A percentile compares a stretch with the other conserved stretches of the same genome.
phyloP scores from a whole-genome alignment of 257 asterid genomes.

The Hygrophila difformis region DNA sequence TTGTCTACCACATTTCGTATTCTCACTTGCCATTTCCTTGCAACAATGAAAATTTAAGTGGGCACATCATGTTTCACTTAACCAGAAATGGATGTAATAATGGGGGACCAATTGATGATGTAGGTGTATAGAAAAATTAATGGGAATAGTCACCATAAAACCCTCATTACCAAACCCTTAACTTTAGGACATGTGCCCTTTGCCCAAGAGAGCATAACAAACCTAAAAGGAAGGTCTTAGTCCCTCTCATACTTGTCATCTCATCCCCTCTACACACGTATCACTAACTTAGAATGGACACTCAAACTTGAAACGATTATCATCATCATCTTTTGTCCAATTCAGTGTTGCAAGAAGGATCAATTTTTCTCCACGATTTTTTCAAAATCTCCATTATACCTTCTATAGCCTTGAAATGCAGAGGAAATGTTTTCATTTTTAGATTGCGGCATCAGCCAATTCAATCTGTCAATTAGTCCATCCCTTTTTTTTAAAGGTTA shows the following conservation, averaged over 20 bases:
- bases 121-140: conserved; percentile 12
- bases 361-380: too few species aligned
- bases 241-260: conserved; percentile 34
- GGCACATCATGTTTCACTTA: conserved; percentile 22
- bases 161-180: conserved; percentile 24
- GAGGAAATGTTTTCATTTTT: too few species aligned
- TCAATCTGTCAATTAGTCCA: too few species aligned
- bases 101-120: conserved; percentile 21
- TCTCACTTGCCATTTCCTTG: conserved; percentile 31
- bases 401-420: too few species aligned
- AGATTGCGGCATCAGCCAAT: too few species aligned
- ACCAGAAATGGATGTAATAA: conserved; percentile 19
- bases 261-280: conserved; percentile 4
- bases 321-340: too few species aligned
- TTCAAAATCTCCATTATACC: too few species aligned
- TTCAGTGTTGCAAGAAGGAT: too few species aligned
- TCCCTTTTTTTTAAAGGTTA: too few species aligned
- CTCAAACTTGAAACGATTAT: too few species aligned
- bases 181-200: conserved; percentile 34
- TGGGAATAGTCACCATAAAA: conserved; percentile 19
- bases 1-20: conserved; percentile 34
- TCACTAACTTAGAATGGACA: too few species aligned
- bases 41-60: conserved; percentile 18
- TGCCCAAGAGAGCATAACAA: conserved; percentile 21
- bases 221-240: conserved; percentile 26